Percentiles rank a stretch among this genome's conserved stretches.
Evolutionary conservation across 1,284 basidiomycete genomes (phyloP).

Genomic region (Ceratobasidium sp.): DNA sequence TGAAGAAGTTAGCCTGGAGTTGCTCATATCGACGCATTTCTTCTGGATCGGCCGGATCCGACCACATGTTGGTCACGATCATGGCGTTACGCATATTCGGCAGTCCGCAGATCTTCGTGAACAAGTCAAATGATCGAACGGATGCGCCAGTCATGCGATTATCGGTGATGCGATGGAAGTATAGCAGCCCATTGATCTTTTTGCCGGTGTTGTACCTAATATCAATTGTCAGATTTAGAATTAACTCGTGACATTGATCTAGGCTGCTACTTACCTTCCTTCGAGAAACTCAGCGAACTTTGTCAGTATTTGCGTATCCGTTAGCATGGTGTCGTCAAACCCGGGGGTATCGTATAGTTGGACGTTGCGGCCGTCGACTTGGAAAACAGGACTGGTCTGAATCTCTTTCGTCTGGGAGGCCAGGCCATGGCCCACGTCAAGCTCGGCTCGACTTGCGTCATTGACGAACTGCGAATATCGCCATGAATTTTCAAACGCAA

Average conservation of each 20-base stretch:
- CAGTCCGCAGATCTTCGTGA: conserved; percentile 55
- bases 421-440: conserved; percentile 14
- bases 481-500: background rate
- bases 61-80: conserved; percentile 59
- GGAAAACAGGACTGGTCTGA: background rate
- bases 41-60: conserved; percentile 34
- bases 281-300: conserved; percentile 33
- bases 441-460: conserved; percentile 8
- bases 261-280: conserved; percentile 9
- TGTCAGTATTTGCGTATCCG: conserved; percentile 41
- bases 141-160: conserved; percentile 53
- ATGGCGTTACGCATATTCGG: conserved; percentile 51
- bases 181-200: conserved; percentile 53
- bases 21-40: conserved; percentile 18
- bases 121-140: conserved; percentile 53
- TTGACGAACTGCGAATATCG: conserved; percentile 37
- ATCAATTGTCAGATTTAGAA: conserved; percentile 44
- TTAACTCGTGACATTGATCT: background rate
- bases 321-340: conserved; percentile 49
- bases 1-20: conserved; percentile 52
- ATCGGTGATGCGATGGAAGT: conserved; percentile 55
- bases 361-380: conserved; percentile 1
- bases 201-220: conserved; percentile 48
- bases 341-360: conserved; percentile 54
- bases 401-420: conserved; percentile 6